Evolutionary conservation across 2,329 filamentous ascomycete genomes (phyloP).

Genomic region (Verticillium albo-atrum): DNA sequence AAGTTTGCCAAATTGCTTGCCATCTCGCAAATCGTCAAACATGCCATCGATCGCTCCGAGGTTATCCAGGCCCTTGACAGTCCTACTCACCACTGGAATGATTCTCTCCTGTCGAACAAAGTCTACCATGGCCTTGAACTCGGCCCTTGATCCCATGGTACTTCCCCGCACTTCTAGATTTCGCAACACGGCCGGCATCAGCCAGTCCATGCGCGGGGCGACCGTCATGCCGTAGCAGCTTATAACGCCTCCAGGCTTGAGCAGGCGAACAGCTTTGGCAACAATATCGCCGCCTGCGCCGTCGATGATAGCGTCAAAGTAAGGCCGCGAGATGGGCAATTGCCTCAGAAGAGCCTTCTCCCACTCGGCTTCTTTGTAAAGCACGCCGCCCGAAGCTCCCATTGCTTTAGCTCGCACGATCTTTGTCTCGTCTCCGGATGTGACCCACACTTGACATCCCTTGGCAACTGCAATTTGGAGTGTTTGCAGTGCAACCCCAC

Average conservation of each 20-base stretch:
- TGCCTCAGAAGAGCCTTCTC: conserved; percentile 65
- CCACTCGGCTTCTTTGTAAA: conserved; percentile 75
- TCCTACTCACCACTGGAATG: conserved; percentile 70
- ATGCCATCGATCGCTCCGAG: conserved; percentile 71
- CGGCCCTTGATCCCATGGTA: conserved; percentile 86
- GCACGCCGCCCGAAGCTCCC: conserved; percentile 76
- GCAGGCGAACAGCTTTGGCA: conserved; percentile 58
- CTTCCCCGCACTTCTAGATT: conserved; percentile 86
- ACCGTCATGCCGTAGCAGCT: conserved; percentile 89
- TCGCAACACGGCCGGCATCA: conserved; percentile 77
- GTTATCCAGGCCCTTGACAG: conserved; percentile 68
- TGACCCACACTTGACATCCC: conserved; percentile 76
- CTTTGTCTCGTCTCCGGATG: conserved; percentile 69
- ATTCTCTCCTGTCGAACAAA: conserved; percentile 75
- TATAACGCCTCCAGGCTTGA: conserved; percentile 80
- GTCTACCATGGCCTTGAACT: conserved; percentile 85
- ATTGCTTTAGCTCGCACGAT: conserved; percentile 65
- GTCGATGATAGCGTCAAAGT: conserved; percentile 80
- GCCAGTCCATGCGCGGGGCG: conserved; percentile 77
- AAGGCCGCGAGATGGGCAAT: conserved; percentile 62
- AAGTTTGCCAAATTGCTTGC: conserved; percentile 86
- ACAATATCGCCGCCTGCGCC: conserved; percentile 85
- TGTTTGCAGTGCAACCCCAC: conserved; percentile 80
- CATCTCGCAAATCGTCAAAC: conserved; percentile 85
- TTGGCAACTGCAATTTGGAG: conserved; percentile 73